Base-by-base conservation (phyloP, 352 stramenopile genomes). In the Pythium rhizo-oryzae region DNA sequence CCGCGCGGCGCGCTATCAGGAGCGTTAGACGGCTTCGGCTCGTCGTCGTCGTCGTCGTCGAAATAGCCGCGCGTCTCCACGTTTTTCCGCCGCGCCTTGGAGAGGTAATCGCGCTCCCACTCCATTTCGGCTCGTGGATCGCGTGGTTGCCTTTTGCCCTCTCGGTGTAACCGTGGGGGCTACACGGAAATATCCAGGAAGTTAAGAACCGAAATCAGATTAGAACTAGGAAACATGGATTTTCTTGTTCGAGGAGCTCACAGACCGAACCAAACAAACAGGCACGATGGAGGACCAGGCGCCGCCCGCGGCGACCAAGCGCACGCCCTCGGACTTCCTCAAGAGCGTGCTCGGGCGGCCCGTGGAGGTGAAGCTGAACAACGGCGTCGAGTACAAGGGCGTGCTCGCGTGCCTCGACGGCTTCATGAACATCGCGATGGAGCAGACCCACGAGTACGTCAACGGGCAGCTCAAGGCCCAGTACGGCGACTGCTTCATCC, bases 371-470 rank as follows among this genome's bases (percentile, higher is more conserved):
- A 99, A 99, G 77, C 89, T 99, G 24, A 99, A 99, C 90, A 99
- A 98, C 46, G 98, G 98, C 66, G 97, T 99, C 54, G 93, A 99
- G 80, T 99, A 99, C 82, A 94, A 96, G 71, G 97, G 97, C 70
- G 92, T 99, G 30, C 82, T 99, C 53, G 97, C 96, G 19, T 99
- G 97, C 76, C 88, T 99, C 44, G 98, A 99, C 86, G 98, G 98
- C 39, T 99, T 99, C 81, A 99, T 99, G 97, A 99, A 99, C 85
- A 99, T 99, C 83, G 98, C 98, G 39, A 99, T 99, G 97, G 98
- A 99, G 81, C 98, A 99, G 82, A 99, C 98, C 59, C 97, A 99
- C 73, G 98, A 99, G 82, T 99, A 98, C 80, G 89, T 98, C 41
- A 98, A 99, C 84, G 98, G 97, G 12, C 96, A 99, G 80, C 89